phyloP scores from a whole-genome alignment of 495 filamentous ascomycete species.

The Penicillium odoratum region DNA sequence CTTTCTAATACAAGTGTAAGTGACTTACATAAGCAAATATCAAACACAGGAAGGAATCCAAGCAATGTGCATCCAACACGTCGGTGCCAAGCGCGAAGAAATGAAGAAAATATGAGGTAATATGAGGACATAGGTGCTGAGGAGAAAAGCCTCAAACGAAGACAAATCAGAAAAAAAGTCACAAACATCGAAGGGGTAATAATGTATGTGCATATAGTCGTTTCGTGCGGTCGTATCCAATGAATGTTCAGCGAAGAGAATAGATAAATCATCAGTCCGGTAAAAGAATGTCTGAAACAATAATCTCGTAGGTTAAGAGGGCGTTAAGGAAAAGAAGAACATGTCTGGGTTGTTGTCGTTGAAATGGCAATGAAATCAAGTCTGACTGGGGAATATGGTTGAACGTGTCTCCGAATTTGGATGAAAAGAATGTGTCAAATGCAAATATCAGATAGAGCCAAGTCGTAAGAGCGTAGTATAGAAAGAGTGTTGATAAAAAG shows the following conservation, averaged over 20 bases:
- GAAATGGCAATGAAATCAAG: constrained; percentile 6
- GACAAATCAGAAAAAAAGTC: constrained; percentile 11
- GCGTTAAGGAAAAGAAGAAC: constrained; percentile 4
- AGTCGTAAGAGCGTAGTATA: constrained; percentile 20
- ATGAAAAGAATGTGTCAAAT: constrained; percentile 2
- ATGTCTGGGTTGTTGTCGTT: constrained; percentile 3
- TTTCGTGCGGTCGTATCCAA: constrained; percentile 34
- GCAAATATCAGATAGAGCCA: constrained; percentile 11
- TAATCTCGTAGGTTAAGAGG: constrained; percentile 2
- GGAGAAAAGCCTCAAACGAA: constrained; percentile 2
- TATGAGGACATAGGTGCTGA: constrained; percentile 3
- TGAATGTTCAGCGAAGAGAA: constrained; percentile 27
- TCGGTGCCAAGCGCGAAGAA: constrained; percentile 12
- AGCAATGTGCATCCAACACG: neutral
- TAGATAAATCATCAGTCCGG: constrained; percentile 9
- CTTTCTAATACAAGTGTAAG: neutral
- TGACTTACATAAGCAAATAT: constrained; percentile 6
- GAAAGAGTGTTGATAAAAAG: constrained; percentile 4
- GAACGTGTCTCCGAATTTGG: constrained; percentile 3
- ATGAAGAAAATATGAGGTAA: constrained; percentile 8
- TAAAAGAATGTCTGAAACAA: neutral
- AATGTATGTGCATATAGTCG: constrained; percentile 22
- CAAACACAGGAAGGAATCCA: constrained; percentile 8
- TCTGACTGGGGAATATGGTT: neutral
- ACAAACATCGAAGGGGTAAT: constrained; percentile 20